These are phyloP conservation scores for Solioccasus polychromus DNA, from an alignment of 768 basidiomycete genomes.

Conservation along the genomic window DNA sequence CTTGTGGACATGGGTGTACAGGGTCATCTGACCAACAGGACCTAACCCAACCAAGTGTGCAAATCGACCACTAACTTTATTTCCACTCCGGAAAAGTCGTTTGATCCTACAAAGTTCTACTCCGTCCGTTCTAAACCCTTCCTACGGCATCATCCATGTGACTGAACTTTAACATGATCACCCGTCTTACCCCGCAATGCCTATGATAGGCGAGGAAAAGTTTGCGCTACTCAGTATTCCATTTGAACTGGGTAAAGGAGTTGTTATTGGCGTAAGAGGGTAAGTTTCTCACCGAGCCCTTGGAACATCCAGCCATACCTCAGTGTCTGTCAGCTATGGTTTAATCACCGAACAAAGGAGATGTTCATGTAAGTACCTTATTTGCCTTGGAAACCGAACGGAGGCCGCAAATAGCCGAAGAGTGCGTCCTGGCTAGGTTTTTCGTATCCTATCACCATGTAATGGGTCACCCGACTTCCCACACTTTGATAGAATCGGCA, in stretches of 20 bases:
- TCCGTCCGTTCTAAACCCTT: conserved; percentile 46
- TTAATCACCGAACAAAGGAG: conserved; percentile 87
- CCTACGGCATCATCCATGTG: neutral
- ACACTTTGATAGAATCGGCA: conserved; percentile 24
- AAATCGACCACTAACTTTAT: conserved; percentile 91
- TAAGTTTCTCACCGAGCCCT: conserved; percentile 32
- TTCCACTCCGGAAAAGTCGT: conserved; percentile 59
- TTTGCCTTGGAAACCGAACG: conserved; percentile 73
- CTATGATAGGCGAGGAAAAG: conserved; percentile 54
- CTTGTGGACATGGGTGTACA: neutral
- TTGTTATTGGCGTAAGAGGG: conserved; percentile 83
- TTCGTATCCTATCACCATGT: neutral
- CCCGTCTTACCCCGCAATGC: conserved; percentile 55
- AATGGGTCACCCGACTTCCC: conserved; percentile 3
- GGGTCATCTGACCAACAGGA: conserved; percentile 49
- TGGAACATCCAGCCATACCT: neutral
- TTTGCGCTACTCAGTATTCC: conserved; percentile 80
- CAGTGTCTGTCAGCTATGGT: conserved; percentile 60
- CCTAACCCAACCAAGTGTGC: conserved; percentile 72
- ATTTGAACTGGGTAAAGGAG: conserved; percentile 69
- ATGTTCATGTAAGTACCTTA: conserved; percentile 78
- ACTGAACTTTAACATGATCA: conserved; percentile 34
- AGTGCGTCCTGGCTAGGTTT: conserved; percentile 70
- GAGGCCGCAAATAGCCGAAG: conserved; percentile 72
- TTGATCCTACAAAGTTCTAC: conserved; percentile 76